phyloP scores from a whole-genome alignment of 805 yeast genomes.

The Candida berthetii region DNA sequence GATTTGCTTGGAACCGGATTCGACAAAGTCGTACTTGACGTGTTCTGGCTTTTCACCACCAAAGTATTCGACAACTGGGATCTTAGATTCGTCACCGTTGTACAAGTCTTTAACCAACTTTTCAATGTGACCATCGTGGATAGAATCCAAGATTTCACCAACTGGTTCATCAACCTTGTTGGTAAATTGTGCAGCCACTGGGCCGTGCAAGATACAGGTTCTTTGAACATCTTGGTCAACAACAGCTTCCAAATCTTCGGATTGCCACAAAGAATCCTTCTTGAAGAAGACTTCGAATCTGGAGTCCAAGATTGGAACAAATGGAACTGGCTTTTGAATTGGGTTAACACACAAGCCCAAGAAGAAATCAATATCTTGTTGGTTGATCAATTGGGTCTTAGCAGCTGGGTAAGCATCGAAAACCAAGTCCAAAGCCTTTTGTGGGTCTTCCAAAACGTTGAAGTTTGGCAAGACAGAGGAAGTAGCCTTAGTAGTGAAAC shows the following conservation, averaged over 20 bases:
- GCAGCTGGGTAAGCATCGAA: conserved; percentile 70
- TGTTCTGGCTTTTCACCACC: conserved; percentile 54
- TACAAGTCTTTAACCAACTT: conserved; percentile 65
- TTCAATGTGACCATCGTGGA: conserved; percentile 86
- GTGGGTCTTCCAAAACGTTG: conserved; percentile 64
- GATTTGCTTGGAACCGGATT: conserved; percentile 25
- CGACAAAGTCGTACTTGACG: conserved; percentile 26
- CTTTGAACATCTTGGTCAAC: conserved; percentile 95
- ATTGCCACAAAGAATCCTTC: conserved; percentile 99
- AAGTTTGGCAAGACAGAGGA: conserved; percentile 72
- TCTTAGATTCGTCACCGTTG: conserved; percentile 57
- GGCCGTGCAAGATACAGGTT: conserved; percentile 98
- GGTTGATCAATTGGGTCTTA: conserved; percentile 76
- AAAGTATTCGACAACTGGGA: conserved; percentile 89
- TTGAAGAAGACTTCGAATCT: conserved; percentile 94
- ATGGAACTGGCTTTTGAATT: conserved; percentile 94
- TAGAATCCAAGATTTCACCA: conserved; percentile 78
- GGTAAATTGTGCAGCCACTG: conserved; percentile 94
- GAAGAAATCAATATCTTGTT: conserved; percentile 94
- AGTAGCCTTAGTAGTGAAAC: conserved; percentile 60
- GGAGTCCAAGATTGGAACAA: conserved; percentile 91
- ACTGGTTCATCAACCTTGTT: conserved; percentile 88
- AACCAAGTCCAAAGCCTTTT: conserved; percentile 48
- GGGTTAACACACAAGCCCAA: conserved; percentile 78
- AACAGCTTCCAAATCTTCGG: conserved; percentile 94